Base-by-base conservation (phyloP, 345 rosid species). In the Lenwebbia sp. region DNA sequence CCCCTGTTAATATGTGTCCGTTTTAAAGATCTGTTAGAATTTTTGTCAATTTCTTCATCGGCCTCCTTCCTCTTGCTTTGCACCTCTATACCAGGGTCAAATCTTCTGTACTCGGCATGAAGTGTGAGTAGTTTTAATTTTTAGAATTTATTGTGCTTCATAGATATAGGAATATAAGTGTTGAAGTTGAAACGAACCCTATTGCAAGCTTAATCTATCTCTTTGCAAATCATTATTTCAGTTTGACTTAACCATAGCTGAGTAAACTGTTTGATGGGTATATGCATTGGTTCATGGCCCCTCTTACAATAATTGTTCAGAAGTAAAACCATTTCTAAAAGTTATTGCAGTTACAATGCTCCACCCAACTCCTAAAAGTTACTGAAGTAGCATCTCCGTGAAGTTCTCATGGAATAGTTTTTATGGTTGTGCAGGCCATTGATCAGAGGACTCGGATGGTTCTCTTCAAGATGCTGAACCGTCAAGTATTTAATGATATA, bases 401-500 rank as follows among this genome's bases (percentile, higher is more conserved):
- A 44, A 83, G 15, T 52, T 50, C 22, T 28, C 57, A 54, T 37
- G 26, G 17, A 11, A 85, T 33, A 21, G 26, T 57, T 40, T 86
- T 5, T 37, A n/a, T 89, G 89, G 3, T 81, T 91, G 26, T 89
- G 10, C 91, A 97, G 99, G 99, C 94, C 85, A 92, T 97, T 85
- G 99, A 97, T 90, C 96, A 97, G 4, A 93, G 97, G 89, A 97
- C 99, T 6, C 95, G 98, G 33, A 95, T 94, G 98, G 96, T 96
- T 85, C 90, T 97, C 57, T 97, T 94, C 90, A 97, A 96, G 90
- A 97, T 97, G 98, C 90, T 97, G 83, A 96, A 96, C 87, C 93
- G 98, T 0, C 96, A 94, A 60, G 93, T 96, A 4, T 97, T 95
- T 87, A 86, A 94, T 83, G 96, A 95, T 85, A 95, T 97, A 37